phyloP scores from a whole-genome alignment of 345 rosid species.

The Cardamine chenopodiifolia region DNA sequence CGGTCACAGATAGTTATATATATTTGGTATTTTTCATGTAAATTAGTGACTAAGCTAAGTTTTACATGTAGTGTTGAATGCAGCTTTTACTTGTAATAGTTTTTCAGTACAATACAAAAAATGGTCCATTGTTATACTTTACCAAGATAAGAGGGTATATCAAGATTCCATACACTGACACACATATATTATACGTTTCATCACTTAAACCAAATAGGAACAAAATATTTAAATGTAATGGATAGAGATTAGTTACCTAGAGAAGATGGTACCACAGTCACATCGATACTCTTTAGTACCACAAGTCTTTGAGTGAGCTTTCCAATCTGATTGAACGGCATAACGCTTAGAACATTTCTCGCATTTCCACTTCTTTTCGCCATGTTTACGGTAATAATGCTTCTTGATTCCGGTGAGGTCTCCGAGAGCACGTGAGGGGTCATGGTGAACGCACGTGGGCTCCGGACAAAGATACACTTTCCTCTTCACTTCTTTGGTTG shows the following conservation, averaged over 20 bases:
- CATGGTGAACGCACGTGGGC: constrained; percentile 87
- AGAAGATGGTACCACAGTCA: constrained; percentile 88
- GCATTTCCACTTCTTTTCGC: constrained; percentile 91
- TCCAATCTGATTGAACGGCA: constrained; percentile 89
- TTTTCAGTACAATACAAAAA: constrained; percentile 19
- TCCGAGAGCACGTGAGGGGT: constrained; percentile 80
- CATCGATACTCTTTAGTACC: constrained; percentile 85
- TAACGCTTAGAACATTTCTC: constrained; percentile 80
- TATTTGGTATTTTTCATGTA: constrained; percentile 35
- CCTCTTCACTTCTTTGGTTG: constrained; percentile 74
- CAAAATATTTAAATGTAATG: constrained; percentile 37
- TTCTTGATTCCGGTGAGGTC: constrained; percentile 86
- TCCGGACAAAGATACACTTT: constrained; percentile 87
- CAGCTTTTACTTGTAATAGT: constrained; percentile 27
- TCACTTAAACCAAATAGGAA: constrained; percentile 27
- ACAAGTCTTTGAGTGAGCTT: constrained; percentile 88
- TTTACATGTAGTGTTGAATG: constrained; percentile 37
- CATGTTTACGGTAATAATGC: constrained; percentile 79
- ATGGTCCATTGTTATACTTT: constrained; percentile 41
- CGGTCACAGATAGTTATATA: constrained; percentile 32
- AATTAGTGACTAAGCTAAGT: constrained; percentile 23
- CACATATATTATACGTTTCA: constrained; percentile 33
- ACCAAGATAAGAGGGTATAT: constrained; percentile 39
- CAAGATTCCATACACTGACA: constrained; percentile 19
- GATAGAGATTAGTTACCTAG: constrained; percentile 59